Percentiles rank a stretch among this genome's conserved stretches.
Evolutionary conservation across 306 rosid genomes (phyloP).

Genomic region (Sesbania bispinosa): DNA sequence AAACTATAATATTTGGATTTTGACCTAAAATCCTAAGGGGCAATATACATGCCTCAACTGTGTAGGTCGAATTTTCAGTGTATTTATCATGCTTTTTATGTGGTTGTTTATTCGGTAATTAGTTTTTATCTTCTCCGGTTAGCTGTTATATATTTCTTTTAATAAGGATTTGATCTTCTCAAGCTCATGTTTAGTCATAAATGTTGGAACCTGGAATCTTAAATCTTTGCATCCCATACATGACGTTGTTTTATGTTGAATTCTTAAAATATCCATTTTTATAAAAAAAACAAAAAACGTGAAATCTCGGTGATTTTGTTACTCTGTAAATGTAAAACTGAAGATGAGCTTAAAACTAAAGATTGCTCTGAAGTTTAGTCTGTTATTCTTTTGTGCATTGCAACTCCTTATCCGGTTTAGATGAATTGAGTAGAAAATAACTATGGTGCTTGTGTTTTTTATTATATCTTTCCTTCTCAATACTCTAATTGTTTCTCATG

Average conservation of each 20-base stretch:
- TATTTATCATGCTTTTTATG: background rate
- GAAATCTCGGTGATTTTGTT: background rate
- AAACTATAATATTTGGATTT: background rate
- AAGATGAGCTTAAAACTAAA: background rate
- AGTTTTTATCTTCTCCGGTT: background rate
- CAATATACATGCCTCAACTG: background rate
- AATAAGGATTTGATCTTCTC: background rate
- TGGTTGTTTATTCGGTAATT: background rate
- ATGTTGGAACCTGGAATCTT: background rate
- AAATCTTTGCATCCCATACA: background rate
- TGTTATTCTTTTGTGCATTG: background rate
- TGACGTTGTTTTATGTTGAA: background rate
- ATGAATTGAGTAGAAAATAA: constrained; percentile 9
- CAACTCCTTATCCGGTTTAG: background rate
- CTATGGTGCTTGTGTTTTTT: background rate
- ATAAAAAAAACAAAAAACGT: too few relatives aligned
- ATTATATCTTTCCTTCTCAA: background rate
- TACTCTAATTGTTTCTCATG: background rate
- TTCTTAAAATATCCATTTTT: background rate
- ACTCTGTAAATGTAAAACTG: background rate
- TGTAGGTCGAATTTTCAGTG: background rate
- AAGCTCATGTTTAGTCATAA: background rate
- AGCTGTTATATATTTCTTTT: background rate
- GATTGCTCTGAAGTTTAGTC: background rate
- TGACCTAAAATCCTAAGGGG: background rate